Conservation (phyloP, 2,329 filamentous ascomycete genomes). For the Pleoardoris graminearum region DNA sequence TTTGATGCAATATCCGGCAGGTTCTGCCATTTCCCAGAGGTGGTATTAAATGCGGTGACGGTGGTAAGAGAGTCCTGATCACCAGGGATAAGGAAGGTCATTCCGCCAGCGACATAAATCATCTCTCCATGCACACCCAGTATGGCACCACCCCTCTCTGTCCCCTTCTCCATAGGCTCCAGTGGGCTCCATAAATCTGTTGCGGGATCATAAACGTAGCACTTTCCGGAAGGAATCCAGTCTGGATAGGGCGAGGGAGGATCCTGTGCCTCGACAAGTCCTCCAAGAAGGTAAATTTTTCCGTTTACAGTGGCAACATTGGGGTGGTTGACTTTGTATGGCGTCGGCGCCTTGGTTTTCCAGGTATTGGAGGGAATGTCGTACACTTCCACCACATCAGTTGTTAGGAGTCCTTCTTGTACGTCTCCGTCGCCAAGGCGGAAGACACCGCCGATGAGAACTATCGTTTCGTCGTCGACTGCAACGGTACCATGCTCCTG, state of each 20-base stretch:
- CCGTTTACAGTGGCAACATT: conserved; percentile 13
- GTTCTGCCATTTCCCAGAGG: background rate
- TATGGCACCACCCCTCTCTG: conserved; percentile 8
- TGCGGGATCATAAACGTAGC: conserved; percentile 9
- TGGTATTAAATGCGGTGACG: conserved; percentile 5
- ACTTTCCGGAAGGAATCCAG: conserved; percentile 4
- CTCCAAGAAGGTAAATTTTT: conserved; percentile 16
- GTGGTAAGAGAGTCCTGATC: background rate
- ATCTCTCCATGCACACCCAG: conserved; percentile 9
- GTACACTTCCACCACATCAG: conserved; percentile 6
- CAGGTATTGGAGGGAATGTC: conserved; percentile 11
- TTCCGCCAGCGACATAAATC: conserved; percentile 15
- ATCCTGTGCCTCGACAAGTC: background rate
- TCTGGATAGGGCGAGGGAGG: background rate
- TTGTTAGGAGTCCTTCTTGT: background rate
- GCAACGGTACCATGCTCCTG: conserved; percentile 10
- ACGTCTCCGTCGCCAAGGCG: background rate
- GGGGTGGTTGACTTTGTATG: conserved; percentile 13
- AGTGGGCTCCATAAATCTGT: conserved; percentile 6
- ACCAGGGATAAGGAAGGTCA: background rate
- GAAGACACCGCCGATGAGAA: conserved; percentile 7
- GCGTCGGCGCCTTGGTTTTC: conserved; percentile 9
- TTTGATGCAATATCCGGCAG: background rate
- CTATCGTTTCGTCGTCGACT: conserved; percentile 9
- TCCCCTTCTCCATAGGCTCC: conserved; percentile 4